Base-by-base conservation (phyloP, 2,329 filamentous ascomycete species). In the Nemania abortiva region DNA sequence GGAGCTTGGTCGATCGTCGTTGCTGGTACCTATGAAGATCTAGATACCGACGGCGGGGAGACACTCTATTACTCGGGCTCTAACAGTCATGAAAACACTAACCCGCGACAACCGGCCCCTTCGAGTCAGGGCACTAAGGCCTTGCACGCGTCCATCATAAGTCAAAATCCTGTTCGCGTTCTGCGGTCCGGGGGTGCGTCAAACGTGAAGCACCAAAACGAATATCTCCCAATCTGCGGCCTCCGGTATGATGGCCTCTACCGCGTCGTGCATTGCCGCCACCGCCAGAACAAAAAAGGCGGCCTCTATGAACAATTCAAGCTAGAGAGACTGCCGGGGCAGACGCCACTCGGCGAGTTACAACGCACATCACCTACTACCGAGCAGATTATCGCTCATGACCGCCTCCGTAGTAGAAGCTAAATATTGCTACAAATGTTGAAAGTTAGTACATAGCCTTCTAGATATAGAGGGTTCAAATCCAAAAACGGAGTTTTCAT, bases 221-320 rank as follows among this genome's bases (percentile, higher is more conserved):
- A 2, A 1, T 69, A 66, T 57, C 68, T 75, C 1, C 74, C 74
- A 3, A 60, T 63, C 0, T 75, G 71, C 22, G 77, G 77, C 7
- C 39, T 78, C 9, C 73, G 76, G 9, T 78, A 78, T 31, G 76
- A 78, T 34, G 77, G 77, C 2, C 63, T 78, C 0, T 78, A 78
- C 58, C 67, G 63, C 11, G 72, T 78, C 10, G 55, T 54, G 4
- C 18, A 27, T 7, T 34, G 47, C 4, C 66, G 57, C 20, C 55
- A 65, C 18, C 59, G 66, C 3, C 69, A 9, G 1, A 78, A 78
- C 37, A 52, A 11, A 11, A 73, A 72, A 15, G 75, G 75, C 70
- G 76, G 75, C 34, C 70, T 74, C 2, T 77, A 77, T 22, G 74
- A 76, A n/a, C 75, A 75, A 29, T 77, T 77, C 50, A 59, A 66